phyloP scores from a whole-genome alignment of 139 green algal species.

The Closterium sp. region DNA sequence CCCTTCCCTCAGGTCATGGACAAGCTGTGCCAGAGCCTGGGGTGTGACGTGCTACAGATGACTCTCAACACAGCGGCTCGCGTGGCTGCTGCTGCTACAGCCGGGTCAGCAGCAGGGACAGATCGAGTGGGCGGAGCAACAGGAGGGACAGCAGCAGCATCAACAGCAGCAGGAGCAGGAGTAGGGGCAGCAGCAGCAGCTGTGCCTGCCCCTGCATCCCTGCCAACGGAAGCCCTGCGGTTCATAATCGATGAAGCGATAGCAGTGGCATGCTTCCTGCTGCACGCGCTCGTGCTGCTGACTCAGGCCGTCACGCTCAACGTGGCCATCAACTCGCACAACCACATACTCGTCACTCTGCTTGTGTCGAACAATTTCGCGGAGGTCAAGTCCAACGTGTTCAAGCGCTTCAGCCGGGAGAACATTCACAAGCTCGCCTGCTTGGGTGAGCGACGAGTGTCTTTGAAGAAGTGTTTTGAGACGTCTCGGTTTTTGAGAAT shows the following conservation, averaged over 20 bases:
- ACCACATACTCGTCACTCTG: conserved; percentile 56
- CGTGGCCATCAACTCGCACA: conserved; percentile 61
- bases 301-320: conserved; percentile 60
- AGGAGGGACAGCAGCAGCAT: too few species aligned
- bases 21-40: conserved; percentile 58
- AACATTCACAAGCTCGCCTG: conserved; percentile 55
- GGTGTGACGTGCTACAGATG: conserved; percentile 51
- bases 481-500: too few species aligned
- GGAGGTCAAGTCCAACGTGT: conserved; percentile 63
- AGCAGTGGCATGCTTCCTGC: conserved; percentile 22
- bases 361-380: conserved; percentile 65
- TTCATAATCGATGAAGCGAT: conserved; percentile 47
- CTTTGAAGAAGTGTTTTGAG: too few species aligned
- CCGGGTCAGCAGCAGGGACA: too few species aligned
- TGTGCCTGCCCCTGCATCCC: background rate
- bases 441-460: too few species aligned
- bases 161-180: too few species aligned
- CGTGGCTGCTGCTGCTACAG: background rate
- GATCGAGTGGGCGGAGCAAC: too few species aligned
- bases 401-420: conserved; percentile 57
- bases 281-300: conserved; percentile 53
- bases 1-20: too few species aligned
- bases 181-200: background rate
- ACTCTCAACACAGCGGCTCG: conserved; percentile 50
- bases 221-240: conserved; percentile 19